These are phyloP conservation scores for Linnemannia hyalina DNA, from an alignment of 192 early-diverging fungal species.

Conservation along the genomic window DNA sequence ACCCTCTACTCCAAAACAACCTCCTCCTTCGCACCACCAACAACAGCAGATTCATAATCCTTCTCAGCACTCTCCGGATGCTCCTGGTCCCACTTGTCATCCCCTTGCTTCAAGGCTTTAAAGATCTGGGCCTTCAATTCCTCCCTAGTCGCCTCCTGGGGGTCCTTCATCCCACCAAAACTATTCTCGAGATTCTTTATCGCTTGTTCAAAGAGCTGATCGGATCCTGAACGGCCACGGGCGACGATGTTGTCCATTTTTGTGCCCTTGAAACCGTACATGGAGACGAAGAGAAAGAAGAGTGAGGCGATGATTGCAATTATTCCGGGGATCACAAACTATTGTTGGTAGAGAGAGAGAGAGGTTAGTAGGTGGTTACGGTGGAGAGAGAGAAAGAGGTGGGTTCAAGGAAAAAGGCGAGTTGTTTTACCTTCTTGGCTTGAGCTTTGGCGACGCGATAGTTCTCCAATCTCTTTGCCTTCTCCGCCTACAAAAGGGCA, in stretches of 20 bases:
- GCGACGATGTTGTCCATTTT: background rate
- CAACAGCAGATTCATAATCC: background rate
- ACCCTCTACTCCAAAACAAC: background rate
- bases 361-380: no score
- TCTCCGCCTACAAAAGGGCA: slow-evolving; percentile 14
- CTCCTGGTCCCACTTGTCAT: background rate
- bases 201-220: background rate
- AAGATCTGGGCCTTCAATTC: background rate
- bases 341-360: background rate
- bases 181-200: background rate
- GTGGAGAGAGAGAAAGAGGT: no score
- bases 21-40: background rate
- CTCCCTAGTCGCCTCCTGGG: background rate
- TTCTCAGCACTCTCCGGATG: background rate
- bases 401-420: background rate
- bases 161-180: background rate
- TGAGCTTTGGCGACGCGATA: slow-evolving; percentile 29
- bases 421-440: slow-evolving; percentile 19
- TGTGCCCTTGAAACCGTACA: slow-evolving; percentile 20
- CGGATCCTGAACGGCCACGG: background rate
- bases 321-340: slow-evolving; percentile 31
- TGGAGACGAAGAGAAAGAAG: slow-evolving; percentile 8
- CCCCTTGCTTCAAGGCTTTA: background rate
- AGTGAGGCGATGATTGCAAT: background rate
- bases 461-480: slow-evolving; percentile 20